Base-by-base conservation (phyloP, 2,329 filamentous ascomycete species). In the Pseudovirgaria hyperparasitica region DNA sequence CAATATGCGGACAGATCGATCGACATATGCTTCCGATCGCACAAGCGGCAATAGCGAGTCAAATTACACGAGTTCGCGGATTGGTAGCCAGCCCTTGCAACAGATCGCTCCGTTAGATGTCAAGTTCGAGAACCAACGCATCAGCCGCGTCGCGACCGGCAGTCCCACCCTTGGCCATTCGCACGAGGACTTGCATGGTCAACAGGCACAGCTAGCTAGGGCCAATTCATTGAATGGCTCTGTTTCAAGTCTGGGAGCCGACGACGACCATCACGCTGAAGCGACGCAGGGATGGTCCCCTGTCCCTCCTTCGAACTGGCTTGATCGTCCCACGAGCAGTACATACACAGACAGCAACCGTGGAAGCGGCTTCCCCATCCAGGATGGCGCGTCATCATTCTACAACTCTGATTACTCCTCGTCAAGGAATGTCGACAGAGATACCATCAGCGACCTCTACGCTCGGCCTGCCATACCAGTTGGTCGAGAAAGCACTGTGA, bases 131-230 rank as follows among this genome's bases (percentile, higher is more conserved):
- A 69, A 68, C 9, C 67, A 71, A 25, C 67, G 68, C 16, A 59
- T 85, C 40, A 77, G 67, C 41, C 65, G 69, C 12, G 80, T 86
- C 16, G 67, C 68, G 25, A 72, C 74, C 4, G 73, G 70, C 26
- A 82, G 76, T 41, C 79, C 80, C 2, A 75, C 76, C 2, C 67
- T 85, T 24, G 67, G 72, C 7, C 65, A 74, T 33, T 72, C 70
- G 25, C 53, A 40, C 16, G 55, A 58, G 29, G 53, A 57, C 24
- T 37, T 63, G 24, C 45, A 48, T 26, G 37, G 40, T 22, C 37
- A 43, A 22, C 41, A 48, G 28, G 51, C 52, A 14, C 45, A 55
- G 33, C 42, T 56, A 19, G 44, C 40, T 10, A 46, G 52, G 22
- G 50, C 49, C 21, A 51, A 51, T 26, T 54, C 50, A 4, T 52